Evolutionary conservation across 2,329 filamentous ascomycete genomes (phyloP).

Genomic region (Cordyceps javanica): DNA sequence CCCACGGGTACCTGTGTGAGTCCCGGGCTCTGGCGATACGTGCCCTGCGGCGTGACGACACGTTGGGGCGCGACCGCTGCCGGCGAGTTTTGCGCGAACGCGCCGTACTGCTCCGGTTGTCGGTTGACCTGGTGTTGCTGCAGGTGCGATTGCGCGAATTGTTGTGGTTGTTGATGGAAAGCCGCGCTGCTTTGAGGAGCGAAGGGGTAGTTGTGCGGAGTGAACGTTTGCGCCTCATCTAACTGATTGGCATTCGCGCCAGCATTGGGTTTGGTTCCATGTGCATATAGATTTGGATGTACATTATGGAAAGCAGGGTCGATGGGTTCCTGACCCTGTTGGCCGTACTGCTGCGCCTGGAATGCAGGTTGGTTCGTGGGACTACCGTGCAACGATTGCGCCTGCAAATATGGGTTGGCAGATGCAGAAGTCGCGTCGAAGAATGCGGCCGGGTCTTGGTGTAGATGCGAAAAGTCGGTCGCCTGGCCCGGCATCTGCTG

Average conservation of each 20-base stretch:
- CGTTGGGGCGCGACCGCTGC: slow-evolving; percentile 19
- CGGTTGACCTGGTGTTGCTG: slow-evolving; percentile 18
- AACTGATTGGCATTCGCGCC: slow-evolving; percentile 24
- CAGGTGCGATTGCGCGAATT: slow-evolving; percentile 4
- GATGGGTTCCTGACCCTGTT: slow-evolving; percentile 29
- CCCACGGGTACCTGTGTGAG: slow-evolving; percentile 23
- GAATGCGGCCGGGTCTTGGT: slow-evolving; percentile 28
- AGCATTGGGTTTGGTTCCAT: slow-evolving; percentile 28
- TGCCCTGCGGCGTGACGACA: not conserved
- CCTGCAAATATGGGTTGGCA: slow-evolving; percentile 27
- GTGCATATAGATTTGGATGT: slow-evolving; percentile 31
- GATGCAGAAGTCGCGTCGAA: slow-evolving; percentile 26
- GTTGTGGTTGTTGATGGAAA: slow-evolving; percentile 21
- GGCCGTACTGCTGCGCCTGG: slow-evolving; percentile 29
- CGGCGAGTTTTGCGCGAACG: slow-evolving; percentile 19
- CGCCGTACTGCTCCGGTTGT: slow-evolving; percentile 14
- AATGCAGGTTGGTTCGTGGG: slow-evolving; percentile 24
- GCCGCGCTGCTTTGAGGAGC: slow-evolving; percentile 26
- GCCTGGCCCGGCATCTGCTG: slow-evolving; percentile 30
- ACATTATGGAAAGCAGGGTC: slow-evolving; percentile 32
- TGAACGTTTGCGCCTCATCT: slow-evolving; percentile 28
- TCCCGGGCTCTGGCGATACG: slow-evolving; percentile 13
- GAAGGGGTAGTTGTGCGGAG: slow-evolving; percentile 28
- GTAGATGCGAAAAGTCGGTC: slow-evolving; percentile 26
- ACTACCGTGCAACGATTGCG: slow-evolving; percentile 23